Evolutionary conservation across 495 filamentous ascomycete species (phyloP), one percentile per base, ranked within the genome.

Genomic region (Penicillium psychrofluorescens): DNA sequence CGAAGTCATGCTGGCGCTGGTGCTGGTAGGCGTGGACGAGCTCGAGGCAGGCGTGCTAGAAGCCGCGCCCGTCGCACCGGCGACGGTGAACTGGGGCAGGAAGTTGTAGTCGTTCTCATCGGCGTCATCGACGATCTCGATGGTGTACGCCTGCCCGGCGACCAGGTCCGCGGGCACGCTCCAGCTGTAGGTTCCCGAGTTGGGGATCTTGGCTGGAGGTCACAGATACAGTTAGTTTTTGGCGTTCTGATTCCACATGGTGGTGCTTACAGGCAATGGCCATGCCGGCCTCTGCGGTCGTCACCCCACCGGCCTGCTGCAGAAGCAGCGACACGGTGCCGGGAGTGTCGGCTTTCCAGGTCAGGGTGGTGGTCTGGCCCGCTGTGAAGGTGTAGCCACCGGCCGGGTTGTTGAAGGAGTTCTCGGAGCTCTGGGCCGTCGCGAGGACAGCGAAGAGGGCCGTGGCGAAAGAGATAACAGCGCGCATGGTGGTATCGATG

Each of bases 101-200:
- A 78, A 85, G 66, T 85, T 84, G 58, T 61, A 59, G 36, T 70
- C 44, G 40, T 44, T 43, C 4, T 61, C 28, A 52, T 80, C 57
- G 4, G 36, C 38, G 49, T 75, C 78, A 48, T 64, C 55, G 47
- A 77, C 56, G 44, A 83, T 85, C 51, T 80, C 63, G 43, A 84
- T 66, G 29, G 79, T 73, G 66, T 83, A 83, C 58, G 78, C 72
- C 15, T 55, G 55, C 44, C 70, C 63, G 45, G 56, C 60, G 30
- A 60, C 59, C 38, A 77, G 59, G 39, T 63, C 44, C 37, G 62
- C 42, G 35, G 68, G 65, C 7, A 74, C 63, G n/a, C 60, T 63
- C 75, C 79, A 83, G 46, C 69, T 73, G 67, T 65, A 81, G 46
- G 57, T 66, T 48, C 81, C 81, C 36, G 64, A 66, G 69, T 85